A percentile compares a stretch with the other conserved stretches of the same genome.
These are phyloP conservation scores for Solanum neorickii DNA, from an alignment of 257 asterid genomes.

Conservation along the genomic window DNA sequence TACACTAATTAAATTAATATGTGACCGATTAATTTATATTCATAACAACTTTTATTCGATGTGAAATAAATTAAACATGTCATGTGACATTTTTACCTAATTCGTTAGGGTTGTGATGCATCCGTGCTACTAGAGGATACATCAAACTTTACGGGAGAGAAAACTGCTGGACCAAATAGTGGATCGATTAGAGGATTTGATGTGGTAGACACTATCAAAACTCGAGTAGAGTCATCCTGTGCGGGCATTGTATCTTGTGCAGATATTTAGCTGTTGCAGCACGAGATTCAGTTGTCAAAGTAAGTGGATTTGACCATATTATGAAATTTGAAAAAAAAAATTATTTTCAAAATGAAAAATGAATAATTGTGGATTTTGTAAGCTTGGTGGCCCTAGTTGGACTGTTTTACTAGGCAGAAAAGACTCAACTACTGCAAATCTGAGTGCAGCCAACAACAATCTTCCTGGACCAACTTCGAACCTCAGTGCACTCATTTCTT, in stretches of 20 bases:
- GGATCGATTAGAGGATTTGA: slow-evolving; percentile 75
- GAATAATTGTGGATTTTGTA: background rate
- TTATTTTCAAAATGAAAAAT: background rate
- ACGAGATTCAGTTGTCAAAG: slow-evolving; percentile 60
- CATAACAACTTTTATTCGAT: background rate
- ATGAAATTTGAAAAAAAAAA: background rate
- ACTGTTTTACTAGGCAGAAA: slow-evolving; percentile 39
- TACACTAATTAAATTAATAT: background rate
- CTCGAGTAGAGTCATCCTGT: slow-evolving; percentile 52
- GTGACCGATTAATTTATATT: background rate
- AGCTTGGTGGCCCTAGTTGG: background rate
- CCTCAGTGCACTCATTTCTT: background rate
- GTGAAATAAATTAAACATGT: background rate
- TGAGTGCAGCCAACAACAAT: slow-evolving; percentile 47
- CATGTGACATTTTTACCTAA: background rate
- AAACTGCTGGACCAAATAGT: slow-evolving; percentile 65
- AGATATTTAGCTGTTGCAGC: slow-evolving; percentile 73
- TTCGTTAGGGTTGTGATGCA: slow-evolving; percentile 78
- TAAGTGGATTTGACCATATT: background rate
- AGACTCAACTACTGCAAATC: slow-evolving; percentile 47
- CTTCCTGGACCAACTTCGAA: slow-evolving; percentile 46
- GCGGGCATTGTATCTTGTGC: slow-evolving; percentile 79
- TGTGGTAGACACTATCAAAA: slow-evolving; percentile 72
- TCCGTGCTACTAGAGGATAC: slow-evolving; percentile 65
- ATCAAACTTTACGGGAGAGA: slow-evolving; percentile 47